Percentiles rank a stretch among this genome's conserved stretches.
Conservation (phyloP, 1,284 basidiomycete genomes). For the Puccinia novopanici region DNA sequence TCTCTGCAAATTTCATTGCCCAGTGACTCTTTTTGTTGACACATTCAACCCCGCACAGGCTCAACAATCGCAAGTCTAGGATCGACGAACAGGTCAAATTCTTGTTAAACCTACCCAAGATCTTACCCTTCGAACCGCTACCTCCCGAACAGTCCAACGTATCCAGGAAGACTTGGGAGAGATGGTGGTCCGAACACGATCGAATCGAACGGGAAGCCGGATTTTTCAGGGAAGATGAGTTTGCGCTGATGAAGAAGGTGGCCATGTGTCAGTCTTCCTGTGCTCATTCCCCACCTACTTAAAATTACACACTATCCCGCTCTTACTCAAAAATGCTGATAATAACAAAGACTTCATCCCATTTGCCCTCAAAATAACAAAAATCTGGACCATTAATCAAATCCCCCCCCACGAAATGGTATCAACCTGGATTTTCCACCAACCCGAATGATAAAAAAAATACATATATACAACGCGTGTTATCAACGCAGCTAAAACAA, state of each 20-base stretch:
- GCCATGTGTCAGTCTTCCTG: slow-evolving; percentile 47
- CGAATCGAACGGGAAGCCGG: slow-evolving; percentile 47
- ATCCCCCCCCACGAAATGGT: background rate
- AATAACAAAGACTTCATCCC: too few species aligned
- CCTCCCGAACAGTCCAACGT: slow-evolving; percentile 34
- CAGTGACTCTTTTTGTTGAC: background rate
- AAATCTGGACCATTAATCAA: background rate
- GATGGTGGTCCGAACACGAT: slow-evolving; percentile 44
- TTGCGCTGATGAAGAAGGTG: slow-evolving; percentile 49
- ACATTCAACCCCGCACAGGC: slow-evolving; percentile 14
- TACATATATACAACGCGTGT: background rate
- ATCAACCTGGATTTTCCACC: background rate
- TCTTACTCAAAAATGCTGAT: background rate
- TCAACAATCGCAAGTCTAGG: slow-evolving; percentile 41
- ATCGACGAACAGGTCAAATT: slow-evolving; percentile 46
- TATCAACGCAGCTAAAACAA: slow-evolving; percentile 41
- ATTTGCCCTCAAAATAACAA: too few species aligned
- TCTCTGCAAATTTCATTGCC: background rate
- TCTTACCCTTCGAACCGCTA: slow-evolving; percentile 43
- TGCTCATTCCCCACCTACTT: background rate
- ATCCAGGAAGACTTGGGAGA: slow-evolving; percentile 40
- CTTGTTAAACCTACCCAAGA: slow-evolving; percentile 40
- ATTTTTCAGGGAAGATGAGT: slow-evolving; percentile 48
- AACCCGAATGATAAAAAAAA: background rate
- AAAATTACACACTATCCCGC: background rate